Percentiles rank a stretch among this genome's conserved stretches.
Evolutionary conservation across 1,284 basidiomycete species (phyloP).

Genomic region (Uromyces viciae-fabae): DNA sequence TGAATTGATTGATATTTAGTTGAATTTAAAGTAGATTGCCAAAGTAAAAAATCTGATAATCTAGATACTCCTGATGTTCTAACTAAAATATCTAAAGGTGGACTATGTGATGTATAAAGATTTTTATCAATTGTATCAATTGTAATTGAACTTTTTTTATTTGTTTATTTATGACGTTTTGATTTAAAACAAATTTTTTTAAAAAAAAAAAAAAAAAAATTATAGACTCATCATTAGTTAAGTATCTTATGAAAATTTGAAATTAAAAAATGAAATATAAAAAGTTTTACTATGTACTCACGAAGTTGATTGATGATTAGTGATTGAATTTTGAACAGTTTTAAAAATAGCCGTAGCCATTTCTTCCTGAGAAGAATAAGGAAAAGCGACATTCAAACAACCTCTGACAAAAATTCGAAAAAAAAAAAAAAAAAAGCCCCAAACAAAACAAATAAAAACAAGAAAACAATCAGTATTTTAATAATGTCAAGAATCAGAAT

Average conservation of each 20-base stretch:
- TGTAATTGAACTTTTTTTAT: conserved; percentile 60
- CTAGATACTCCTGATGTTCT: conserved; percentile 87
- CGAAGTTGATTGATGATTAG: not conserved
- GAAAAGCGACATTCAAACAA: conserved; percentile 89
- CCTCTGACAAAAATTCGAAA: conserved; percentile 61
- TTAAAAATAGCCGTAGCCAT: conserved; percentile 69
- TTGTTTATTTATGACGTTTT: too few relatives aligned
- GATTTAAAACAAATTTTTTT: too few relatives aligned
- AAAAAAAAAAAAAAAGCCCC: not conserved
- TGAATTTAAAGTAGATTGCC: conserved; percentile 66
- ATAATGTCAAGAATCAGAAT: too few relatives aligned
- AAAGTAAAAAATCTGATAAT: conserved; percentile 85
- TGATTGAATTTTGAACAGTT: conserved; percentile 32
- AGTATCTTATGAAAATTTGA: not conserved
- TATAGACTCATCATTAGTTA: conserved; percentile 27
- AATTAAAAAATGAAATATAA: too few relatives aligned
- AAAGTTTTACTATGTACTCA: too few relatives aligned
- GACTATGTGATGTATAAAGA: conserved; percentile 64
- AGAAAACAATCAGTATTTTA: not conserved
- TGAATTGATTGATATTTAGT: not conserved
- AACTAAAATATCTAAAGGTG: conserved; percentile 83
- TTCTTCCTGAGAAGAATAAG: conserved; percentile 88
- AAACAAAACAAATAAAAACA: not conserved
- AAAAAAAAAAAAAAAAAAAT: conserved; percentile 47
- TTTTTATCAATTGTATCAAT: conserved; percentile 66